Evolutionary conservation across 1,284 basidiomycete genomes (phyloP).

Genomic region (Agaricales sp.): DNA sequence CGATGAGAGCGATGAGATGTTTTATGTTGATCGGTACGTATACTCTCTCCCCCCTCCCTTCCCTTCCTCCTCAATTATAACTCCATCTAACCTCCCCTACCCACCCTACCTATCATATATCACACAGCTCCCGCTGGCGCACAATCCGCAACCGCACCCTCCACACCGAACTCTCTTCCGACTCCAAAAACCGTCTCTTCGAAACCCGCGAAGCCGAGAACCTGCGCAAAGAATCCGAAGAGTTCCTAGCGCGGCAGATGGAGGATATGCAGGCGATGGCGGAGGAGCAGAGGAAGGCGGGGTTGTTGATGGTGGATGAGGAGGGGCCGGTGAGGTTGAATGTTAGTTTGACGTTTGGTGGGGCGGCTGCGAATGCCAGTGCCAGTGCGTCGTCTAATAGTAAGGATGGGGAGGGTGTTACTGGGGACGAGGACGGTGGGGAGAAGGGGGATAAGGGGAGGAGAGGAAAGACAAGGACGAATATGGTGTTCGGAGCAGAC

Average conservation of each 20-base stretch:
- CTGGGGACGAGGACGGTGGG: neutral
- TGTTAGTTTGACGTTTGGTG: constrained; percentile 42
- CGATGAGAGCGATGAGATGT: constrained; percentile 79
- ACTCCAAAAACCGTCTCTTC: constrained; percentile 70
- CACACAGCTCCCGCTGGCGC: constrained; percentile 44
- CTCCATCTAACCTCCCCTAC: constrained; percentile 1
- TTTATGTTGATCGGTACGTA: constrained; percentile 73
- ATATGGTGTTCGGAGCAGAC: constrained; percentile 47
- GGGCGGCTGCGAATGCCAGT: constrained; percentile 34
- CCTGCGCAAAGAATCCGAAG: constrained; percentile 77
- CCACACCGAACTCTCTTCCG: constrained; percentile 66
- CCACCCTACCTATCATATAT: constrained; percentile 17
- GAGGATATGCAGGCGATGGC: constrained; percentile 83
- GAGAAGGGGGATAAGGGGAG: constrained; percentile 26
- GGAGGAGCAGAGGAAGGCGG: constrained; percentile 79
- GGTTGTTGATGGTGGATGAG: constrained; percentile 83
- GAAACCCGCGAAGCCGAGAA: constrained; percentile 82
- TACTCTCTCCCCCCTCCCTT: neutral
- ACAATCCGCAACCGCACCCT: constrained; percentile 55
- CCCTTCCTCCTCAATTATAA: neutral
- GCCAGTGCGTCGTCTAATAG: no score
- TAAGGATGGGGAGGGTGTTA: no score
- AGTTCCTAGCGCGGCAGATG: constrained; percentile 83
- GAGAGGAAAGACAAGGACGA: constrained; percentile 41
- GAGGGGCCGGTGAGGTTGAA: constrained; percentile 80